Conservation (phyloP, 2,329 filamentous ascomycete species). For the Penicillium sp. region DNA sequence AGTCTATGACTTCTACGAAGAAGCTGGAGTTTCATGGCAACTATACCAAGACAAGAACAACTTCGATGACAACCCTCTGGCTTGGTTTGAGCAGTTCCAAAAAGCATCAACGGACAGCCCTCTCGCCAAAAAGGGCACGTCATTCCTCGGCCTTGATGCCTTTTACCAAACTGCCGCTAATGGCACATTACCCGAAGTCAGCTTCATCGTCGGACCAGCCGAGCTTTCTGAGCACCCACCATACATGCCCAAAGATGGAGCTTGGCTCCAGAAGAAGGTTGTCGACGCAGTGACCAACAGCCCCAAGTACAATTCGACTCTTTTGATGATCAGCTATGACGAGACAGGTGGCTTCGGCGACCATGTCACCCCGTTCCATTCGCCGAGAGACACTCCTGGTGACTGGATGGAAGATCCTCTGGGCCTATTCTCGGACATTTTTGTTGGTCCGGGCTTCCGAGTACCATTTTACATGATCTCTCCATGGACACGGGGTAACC, state of each 20-base stretch:
- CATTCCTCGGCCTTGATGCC: conserved; percentile 49
- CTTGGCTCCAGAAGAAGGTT: conserved; percentile 56
- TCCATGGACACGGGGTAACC: conserved; percentile 56
- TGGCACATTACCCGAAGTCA: conserved; percentile 54
- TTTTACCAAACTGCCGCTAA: conserved; percentile 55
- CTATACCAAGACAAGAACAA: conserved; percentile 54
- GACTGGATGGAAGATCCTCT: conserved; percentile 56
- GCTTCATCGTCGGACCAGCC: conserved; percentile 52
- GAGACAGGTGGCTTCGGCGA: conserved; percentile 59
- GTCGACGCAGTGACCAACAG: conserved; percentile 54
- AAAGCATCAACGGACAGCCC: conserved; percentile 43
- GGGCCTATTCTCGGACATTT: conserved; percentile 44
- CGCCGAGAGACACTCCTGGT: conserved; percentile 51
- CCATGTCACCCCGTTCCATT: conserved; percentile 55
- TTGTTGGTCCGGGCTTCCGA: conserved; percentile 50
- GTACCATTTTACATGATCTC: conserved; percentile 59
- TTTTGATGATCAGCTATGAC: conserved; percentile 54
- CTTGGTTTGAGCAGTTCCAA: conserved; percentile 57
- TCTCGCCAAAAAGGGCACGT: conserved; percentile 50
- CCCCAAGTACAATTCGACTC: conserved; percentile 52
- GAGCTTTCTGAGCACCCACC: conserved; percentile 58
- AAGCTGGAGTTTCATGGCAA: conserved; percentile 53
- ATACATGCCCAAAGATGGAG: conserved; percentile 55
- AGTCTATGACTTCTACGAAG: conserved; percentile 51
- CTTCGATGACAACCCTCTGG: conserved; percentile 57